Percentiles rank a stretch among this genome's conserved stretches.
Conservation (phyloP, 768 basidiomycete species). For the Amanita muscaria region DNA sequence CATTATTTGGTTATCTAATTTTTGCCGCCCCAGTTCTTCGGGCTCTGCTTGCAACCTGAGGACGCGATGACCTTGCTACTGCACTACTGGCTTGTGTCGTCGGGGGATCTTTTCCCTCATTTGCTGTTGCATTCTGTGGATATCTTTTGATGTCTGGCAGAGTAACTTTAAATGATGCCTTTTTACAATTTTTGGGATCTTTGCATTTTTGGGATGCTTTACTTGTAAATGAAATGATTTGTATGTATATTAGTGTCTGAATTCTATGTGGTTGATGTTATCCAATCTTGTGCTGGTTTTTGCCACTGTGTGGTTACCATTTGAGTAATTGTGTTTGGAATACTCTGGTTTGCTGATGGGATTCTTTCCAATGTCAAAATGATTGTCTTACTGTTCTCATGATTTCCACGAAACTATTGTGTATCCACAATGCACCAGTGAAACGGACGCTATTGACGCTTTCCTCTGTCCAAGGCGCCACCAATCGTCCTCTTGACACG, state of each 20-base stretch:
- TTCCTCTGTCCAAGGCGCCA: slow-evolving; percentile 51
- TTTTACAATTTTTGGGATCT: not conserved
- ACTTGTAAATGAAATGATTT: too few relatives aligned
- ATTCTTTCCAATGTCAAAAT: too few relatives aligned
- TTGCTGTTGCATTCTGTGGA: slow-evolving; percentile 9
- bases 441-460: slow-evolving; percentile 24
- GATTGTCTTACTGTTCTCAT: slow-evolving; percentile 10
- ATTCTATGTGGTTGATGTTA: too few relatives aligned
- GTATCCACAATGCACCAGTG: not conserved
- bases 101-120: slow-evolving; percentile 24
- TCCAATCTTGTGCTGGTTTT: too few relatives aligned
- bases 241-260: too few relatives aligned
- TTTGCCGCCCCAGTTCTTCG: slow-evolving; percentile 33
- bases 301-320: too few relatives aligned
- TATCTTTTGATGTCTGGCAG: slow-evolving; percentile 1
- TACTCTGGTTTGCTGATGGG: too few relatives aligned
- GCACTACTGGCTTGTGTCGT: slow-evolving; percentile 27
- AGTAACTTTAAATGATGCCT: slow-evolving; percentile 4
- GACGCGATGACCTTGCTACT: slow-evolving; percentile 27
- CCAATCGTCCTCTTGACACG: slow-evolving; percentile 43
- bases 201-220: too few relatives aligned
- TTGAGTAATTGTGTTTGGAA: too few relatives aligned
- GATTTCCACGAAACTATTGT: not conserved
- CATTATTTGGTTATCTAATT: slow-evolving; percentile 48
- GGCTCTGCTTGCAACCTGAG: slow-evolving; percentile 37